Percentiles rank a stretch among this genome's conserved stretches.
phyloP scores from a whole-genome alignment of 371 early-diverging fungal genomes.

The Mortierella sp. region DNA sequence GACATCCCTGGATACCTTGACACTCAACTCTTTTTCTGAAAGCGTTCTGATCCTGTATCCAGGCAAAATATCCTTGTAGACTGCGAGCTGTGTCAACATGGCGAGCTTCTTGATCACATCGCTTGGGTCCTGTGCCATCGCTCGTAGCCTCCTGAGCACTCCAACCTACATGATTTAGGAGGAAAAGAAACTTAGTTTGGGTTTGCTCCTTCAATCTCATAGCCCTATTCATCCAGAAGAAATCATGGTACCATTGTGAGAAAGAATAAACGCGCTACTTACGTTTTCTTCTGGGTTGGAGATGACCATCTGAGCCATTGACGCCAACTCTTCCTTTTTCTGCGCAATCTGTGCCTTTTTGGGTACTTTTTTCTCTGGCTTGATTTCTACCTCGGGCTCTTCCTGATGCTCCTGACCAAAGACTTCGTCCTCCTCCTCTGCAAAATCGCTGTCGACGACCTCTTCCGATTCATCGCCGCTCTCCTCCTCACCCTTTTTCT shows the following conservation, averaged over 20 bases:
- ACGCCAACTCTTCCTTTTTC: slow-evolving; percentile 84
- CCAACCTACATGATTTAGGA: slow-evolving; percentile 55
- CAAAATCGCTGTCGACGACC: slow-evolving; percentile 36
- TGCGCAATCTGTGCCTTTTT: slow-evolving; percentile 67
- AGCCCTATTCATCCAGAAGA: too few relatives aligned
- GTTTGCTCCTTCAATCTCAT: neutral
- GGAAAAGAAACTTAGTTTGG: slow-evolving; percentile 1
- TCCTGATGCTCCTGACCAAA: slow-evolving; percentile 16
- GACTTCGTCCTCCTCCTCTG: slow-evolving; percentile 29
- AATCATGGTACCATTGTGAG: neutral
- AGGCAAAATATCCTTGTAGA: slow-evolving; percentile 94
- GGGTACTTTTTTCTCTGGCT: slow-evolving; percentile 48
- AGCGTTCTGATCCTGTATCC: slow-evolving; percentile 94
- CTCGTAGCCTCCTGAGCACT: slow-evolving; percentile 69
- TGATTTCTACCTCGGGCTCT: slow-evolving; percentile 18
- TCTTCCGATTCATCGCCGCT: slow-evolving; percentile 41
- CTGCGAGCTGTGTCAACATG: slow-evolving; percentile 86
- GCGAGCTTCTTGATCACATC: slow-evolving; percentile 75
- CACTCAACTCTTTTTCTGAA: slow-evolving; percentile 80
- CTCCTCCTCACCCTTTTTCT: slow-evolving; percentile 49
- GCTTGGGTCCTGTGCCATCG: slow-evolving; percentile 66
- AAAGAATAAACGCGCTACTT: slow-evolving; percentile 17
- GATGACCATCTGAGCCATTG: slow-evolving; percentile 75
- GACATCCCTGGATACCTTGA: slow-evolving; percentile 89
- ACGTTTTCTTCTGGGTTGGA: slow-evolving; percentile 85